Evolutionary conservation across 176 grass and related monocot genomes (phyloP).

Genomic region (Musa beccarii): DNA sequence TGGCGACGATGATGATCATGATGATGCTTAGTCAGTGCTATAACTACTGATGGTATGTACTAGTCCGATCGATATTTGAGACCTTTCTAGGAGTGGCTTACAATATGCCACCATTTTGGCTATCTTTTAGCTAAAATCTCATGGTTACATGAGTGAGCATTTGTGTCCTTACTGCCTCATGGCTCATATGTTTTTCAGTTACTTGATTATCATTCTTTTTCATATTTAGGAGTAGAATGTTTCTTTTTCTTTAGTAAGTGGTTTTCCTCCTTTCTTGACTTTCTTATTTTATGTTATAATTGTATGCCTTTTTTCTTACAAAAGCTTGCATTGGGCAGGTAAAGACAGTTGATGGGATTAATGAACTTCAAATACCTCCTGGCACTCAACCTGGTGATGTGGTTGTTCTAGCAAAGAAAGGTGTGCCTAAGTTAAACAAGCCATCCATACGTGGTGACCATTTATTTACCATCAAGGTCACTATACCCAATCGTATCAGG

Average conservation of each 20-base stretch:
- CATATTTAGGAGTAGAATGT: not conserved
- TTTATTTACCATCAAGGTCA: constrained; percentile 84
- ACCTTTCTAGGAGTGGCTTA: too few relatives aligned
- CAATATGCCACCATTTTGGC: too few relatives aligned
- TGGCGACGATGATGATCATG: too few relatives aligned
- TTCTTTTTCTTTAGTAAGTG: not conserved
- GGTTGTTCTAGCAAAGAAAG: constrained; percentile 70
- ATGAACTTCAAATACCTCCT: constrained; percentile 81
- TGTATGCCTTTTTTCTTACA: constrained; percentile 14
- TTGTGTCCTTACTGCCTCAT: not conserved
- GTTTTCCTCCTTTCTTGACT: constrained; percentile 15
- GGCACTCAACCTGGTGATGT: constrained; percentile 95
- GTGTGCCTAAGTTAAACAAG: constrained; percentile 88
- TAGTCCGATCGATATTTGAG: too few relatives aligned
- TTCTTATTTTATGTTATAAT: constrained; percentile 4
- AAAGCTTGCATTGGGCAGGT: constrained; percentile 54
- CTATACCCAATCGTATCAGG: constrained; percentile 93
- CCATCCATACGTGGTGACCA: constrained; percentile 83
- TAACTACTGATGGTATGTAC: too few relatives aligned
- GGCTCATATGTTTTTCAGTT: not conserved
- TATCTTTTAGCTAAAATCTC: not conserved
- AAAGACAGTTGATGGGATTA: constrained; percentile 68
- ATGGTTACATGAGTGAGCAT: not conserved
- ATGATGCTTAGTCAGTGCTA: too few relatives aligned
- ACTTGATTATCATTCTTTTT: not conserved